Evolutionary conservation across 2,329 filamentous ascomycete species (phyloP), one percentile per base, ranked within the genome.

Genomic region (Xylaria sp.): DNA sequence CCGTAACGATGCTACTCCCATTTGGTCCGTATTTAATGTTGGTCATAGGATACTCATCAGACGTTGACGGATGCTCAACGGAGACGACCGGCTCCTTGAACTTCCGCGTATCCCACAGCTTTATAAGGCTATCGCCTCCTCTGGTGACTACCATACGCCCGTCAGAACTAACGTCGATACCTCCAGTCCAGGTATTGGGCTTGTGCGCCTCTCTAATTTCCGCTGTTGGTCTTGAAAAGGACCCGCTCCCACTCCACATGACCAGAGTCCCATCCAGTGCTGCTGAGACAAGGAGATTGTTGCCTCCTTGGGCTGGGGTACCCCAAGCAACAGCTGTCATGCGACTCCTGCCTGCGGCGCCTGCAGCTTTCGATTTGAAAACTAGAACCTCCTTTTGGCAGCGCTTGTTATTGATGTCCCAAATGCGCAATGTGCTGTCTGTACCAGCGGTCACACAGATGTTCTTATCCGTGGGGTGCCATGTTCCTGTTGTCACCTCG

Each of bases 241-340:
- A 94, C 1, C 94, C 94, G 75, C 97, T 91, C 18, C 95, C 96
- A 76, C 90, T 87, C 88, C 95, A 99, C 90, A 99, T 94, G 32
- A 94, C 91, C 65, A 99, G 83, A 70, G 92, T 94, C 5, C 96
- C 96, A 80, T 99, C 96, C 1, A 97, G 83, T 23, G 93, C 95
- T 8, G 94, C 91, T 10, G 92, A 89, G 44, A 97, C 89, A 1
- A 99, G 86, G 18, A 97, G 80, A 75, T 91, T 94, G 76, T 87
- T 91, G 5, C 90, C 90, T n/a, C 93, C 93, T 75, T 95, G 92
- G 21, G 87, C 83, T 0, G 92, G 88, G 9, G 87, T 88, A 13
- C 91, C 93, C 95, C 96, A 99, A 5, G 90, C 91, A 23, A 98
- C 92, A 29, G 94, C 91, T 5, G 95, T 98, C 91, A 99, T 97